phyloP scores from a whole-genome alignment of 331 rosid genomes.

The Quercus phellos region DNA sequence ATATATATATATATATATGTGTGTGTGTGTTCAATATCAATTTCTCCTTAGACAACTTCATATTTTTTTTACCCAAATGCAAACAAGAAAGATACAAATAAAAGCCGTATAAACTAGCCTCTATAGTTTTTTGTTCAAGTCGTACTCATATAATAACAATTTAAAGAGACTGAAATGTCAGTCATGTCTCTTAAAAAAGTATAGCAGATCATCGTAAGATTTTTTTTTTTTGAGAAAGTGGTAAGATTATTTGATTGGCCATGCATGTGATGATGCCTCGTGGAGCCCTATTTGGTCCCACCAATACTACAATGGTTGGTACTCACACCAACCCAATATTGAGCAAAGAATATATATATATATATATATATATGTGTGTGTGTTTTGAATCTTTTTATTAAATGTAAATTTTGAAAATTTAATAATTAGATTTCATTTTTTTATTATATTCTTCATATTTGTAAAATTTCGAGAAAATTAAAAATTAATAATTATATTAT shows the following conservation, averaged over 20 bases:
- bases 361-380: no score
- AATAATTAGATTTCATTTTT: no score
- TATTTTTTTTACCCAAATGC: background rate
- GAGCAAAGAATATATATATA: background rate
- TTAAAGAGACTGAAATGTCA: conserved; percentile 9
- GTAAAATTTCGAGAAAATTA: no score
- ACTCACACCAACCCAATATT: background rate
- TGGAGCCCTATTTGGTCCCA: conserved; percentile 21
- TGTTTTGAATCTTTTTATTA: no score
- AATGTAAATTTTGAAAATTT: no score
- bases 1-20: no score
- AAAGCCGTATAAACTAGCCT: background rate
- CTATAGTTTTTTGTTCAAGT: background rate
- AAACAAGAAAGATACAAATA: background rate
- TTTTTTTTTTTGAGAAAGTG: no score
- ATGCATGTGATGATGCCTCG: conserved; percentile 14
- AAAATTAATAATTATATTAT: no score
- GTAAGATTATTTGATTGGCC: conserved; percentile 5
- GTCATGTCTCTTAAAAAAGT: conserved; percentile 5
- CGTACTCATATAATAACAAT: background rate
- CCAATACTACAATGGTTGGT: background rate
- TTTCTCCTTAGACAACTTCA: background rate
- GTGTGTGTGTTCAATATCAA: background rate
- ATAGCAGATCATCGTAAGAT: background rate
- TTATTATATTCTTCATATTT: no score